Base-by-base conservation (phyloP, 192 early-diverging fungal species). In the Paraglomus brasilianum region DNA sequence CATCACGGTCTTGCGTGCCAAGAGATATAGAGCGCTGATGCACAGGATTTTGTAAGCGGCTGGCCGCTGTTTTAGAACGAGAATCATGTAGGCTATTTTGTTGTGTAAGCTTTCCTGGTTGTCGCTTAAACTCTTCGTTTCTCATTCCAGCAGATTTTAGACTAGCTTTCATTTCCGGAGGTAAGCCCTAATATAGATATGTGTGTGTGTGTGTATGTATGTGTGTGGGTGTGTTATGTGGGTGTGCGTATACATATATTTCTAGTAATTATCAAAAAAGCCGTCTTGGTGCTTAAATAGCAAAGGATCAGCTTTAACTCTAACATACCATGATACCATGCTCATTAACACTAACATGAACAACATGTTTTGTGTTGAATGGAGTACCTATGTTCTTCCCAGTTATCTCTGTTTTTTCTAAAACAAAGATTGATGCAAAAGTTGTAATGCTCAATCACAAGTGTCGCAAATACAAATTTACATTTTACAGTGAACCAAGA, bases 271-370 rank as follows among this genome's bases (percentile, higher is more conserved):
- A 60, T 69, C 49, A 6, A 14, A 22, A 40, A 24, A 67, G n/a
- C 11, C 11, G 24, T 15, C 11, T 14, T 1, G 1, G 56, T 21
- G 38, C 8, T 15, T 10, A 55, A n/a, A 22, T 14, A 1, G 42
- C 22, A 36, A 47, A 5, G 53, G 30, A n/a, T n/a, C n/a, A 21
- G 39, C 52, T 58, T 61, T n/a, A 5, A 50, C 13, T 11, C 40
- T 44, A 30, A 52, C 63, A 48, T 75, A 72, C 63, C 55, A 30
- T 44, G 39, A 72, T 52, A n/a, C 69, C 48, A 62, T 53, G 49
- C 59, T 80, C 55, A 51, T 81, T 73, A 38, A 85, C 63, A 49
- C 78, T 72, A 49, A 85, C 83, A 70, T 85, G 83, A 13, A 82
- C 71, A 47, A 78, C 77, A 44, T 83, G 81, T 30, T 83, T 71